Evolutionary conservation across 2,329 filamentous ascomycete species (phyloP), one percentile per base, ranked within the genome.

Genomic region (Aspergillus sp.): DNA sequence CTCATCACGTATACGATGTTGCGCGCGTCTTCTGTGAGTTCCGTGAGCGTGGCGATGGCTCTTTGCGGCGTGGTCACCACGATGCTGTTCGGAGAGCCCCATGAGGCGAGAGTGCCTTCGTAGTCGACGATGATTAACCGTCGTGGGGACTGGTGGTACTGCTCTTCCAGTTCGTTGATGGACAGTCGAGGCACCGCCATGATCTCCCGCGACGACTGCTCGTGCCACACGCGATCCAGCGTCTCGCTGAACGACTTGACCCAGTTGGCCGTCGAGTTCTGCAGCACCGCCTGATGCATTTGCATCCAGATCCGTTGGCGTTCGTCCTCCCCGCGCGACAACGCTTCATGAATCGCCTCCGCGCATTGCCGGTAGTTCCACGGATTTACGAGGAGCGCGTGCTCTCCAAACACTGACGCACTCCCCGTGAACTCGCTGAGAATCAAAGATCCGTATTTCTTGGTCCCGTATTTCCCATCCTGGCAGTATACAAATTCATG

Each of bases 1-100:
- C 88, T 95, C 88, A 95, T 97, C 54, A 97, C 83, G 58, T 95
- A 97, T 28, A 97, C 85, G 1, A 82, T 82, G 60, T 97, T 97
- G 51, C 79, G 81, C 26, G 83, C 80, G 58, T 95, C 89, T 7
- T 84, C 74, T 7, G 93, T 75, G 9, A 97, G 71, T 48, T 95
- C 88, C 49, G 85, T 89, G 9, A 97, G 69, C 0, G 88, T 82
- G 50, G 90, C 86, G 41, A 94, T 77, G 0, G 90, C 89, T 29
- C 88, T 83, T 70, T 93, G 85, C 2, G 89, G 89, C 54, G 86
- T 94, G 43, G 88, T 85, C 12, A 93, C 77, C 42, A 95, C 88
- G 51, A 93, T 91, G 60, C 86, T 85, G 50, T 82, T 86, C 47
- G 88, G 84, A 0, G 87, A 86, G 3, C 88, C 88, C 79, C 88